A percentile compares a stretch with the other conserved stretches of the same genome.
Evolutionary conservation across 352 stramenopile genomes (phyloP).

Genomic region (Phytopythium vexans): DNA sequence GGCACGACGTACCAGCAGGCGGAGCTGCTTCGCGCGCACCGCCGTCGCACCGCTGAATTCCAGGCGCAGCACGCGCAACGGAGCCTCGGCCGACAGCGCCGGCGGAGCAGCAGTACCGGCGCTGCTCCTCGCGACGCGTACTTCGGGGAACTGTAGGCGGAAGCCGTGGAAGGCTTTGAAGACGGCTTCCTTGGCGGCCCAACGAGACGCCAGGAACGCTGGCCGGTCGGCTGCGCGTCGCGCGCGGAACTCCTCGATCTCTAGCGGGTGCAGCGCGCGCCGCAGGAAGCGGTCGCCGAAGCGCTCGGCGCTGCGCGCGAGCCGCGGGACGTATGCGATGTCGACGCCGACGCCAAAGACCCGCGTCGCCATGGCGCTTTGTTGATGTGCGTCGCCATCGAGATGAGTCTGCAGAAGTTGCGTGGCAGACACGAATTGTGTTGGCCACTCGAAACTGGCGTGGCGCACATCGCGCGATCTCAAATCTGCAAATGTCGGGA

Average conservation of each 20-base stretch:
- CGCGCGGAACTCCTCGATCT: conserved; percentile 62
- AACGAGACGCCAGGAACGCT: conserved; percentile 73
- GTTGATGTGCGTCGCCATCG: neutral
- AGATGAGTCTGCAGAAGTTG: no score
- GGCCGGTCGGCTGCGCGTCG: conserved; percentile 29
- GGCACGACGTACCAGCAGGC: conserved; percentile 35
- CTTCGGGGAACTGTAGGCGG: conserved; percentile 77
- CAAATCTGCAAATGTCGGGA: no score
- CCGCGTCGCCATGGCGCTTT: conserved; percentile 9
- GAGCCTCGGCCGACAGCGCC: conserved; percentile 18
- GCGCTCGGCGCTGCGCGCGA: conserved; percentile 44
- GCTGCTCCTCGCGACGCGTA: conserved; percentile 21
- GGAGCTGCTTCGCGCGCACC: conserved; percentile 44
- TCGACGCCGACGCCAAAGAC: conserved; percentile 78
- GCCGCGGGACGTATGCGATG: conserved; percentile 53
- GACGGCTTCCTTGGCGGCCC: conserved; percentile 80
- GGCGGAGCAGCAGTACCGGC: conserved; percentile 14
- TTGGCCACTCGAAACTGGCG: no score
- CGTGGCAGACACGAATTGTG: no score
- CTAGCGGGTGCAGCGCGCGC: conserved; percentile 54
- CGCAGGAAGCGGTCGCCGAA: conserved; percentile 65
- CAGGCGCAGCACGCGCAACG: conserved; percentile 40
- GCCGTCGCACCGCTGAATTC: conserved; percentile 61
- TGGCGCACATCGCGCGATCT: no score
- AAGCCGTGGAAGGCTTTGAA: conserved; percentile 84